These are phyloP conservation scores for Acmispon strigosus DNA, from an alignment of 306 rosid species.

Conservation along the genomic window DNA sequence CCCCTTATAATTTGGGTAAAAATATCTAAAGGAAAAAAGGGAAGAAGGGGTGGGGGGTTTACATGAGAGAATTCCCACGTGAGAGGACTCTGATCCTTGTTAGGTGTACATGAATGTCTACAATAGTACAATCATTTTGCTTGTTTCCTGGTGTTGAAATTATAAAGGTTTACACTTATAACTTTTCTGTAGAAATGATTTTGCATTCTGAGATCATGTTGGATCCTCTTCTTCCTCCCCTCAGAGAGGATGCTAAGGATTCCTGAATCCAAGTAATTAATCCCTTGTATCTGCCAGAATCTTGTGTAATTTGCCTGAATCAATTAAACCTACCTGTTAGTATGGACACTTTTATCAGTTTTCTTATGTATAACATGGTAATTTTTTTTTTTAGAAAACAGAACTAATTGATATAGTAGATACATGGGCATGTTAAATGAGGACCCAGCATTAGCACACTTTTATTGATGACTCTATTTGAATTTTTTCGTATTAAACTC, in stretches of 20 bases:
- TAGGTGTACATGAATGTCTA: no score
- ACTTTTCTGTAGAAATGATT: no score
- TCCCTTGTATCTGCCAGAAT: neutral
- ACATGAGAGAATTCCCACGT: no score
- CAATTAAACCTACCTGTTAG: neutral
- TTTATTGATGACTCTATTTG: neutral
- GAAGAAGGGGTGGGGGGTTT: neutral
- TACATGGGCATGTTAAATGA: neutral
- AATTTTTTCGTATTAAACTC: neutral
- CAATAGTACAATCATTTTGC: no score
- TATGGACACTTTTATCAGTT: neutral
- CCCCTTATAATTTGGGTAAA: neutral
- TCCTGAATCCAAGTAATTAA: neutral
- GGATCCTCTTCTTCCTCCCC: no score
- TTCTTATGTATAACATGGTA: neutral
- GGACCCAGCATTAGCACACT: neutral
- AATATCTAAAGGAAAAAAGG: neutral
- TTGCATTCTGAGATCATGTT: no score
- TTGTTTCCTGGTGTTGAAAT: no score
- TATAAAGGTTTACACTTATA: no score
- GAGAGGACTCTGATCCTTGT: no score
- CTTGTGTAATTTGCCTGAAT: neutral
- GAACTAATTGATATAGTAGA: neutral
- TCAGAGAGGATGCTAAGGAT: no score
- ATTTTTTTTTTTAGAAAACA: neutral